Base-by-base conservation (phyloP, 495 filamentous ascomycete genomes). In the Talaromyces nanjingensis region DNA sequence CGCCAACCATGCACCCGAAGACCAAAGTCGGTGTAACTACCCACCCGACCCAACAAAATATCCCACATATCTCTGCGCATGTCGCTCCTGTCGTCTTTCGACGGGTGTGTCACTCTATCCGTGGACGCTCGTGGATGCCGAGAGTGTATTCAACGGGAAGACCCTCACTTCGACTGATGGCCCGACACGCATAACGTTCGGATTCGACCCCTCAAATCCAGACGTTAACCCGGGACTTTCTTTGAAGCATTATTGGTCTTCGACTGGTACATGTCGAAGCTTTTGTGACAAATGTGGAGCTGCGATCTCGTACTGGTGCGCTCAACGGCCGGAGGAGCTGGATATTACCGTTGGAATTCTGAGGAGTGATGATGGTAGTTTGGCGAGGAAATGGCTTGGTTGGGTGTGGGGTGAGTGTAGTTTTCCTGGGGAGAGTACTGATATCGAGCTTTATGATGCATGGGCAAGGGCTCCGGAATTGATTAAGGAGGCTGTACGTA, bases 221-320 rank as follows among this genome's bases (percentile, higher is more conserved):
- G 12, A 9, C 12, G 14, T 31, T 6, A 59, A 59, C 16, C 57
- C 31, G n/a, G 57, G 20, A 11, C 27, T 37, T 5, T 59, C 57
- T 14, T 34, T 59, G 27, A 59, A 39, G n/a, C 31, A 37, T 16
- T 59, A 59, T 24, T 59, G 57, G 57, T 59, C 57, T 34, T 59
- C 31, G 5, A n/a, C 6, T 7, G 20, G 25, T 34, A 33, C 57
- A 14, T 37, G 57, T 59, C 57, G 27, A 22, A 59, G 27, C 6
- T 37, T 59, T 9, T 59, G 31, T 59, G 31, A 5, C n/a, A 57
- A 59, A 1, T 59, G 57, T 8, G 31, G 57, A 33, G 31, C 57
- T 8, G 22, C 31, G 31, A 16, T 29, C 8, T 57, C 54, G 9
- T 57, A 33, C 25, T 57, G 54, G 54, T 57, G 54, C 31, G 54